Evolutionary conservation across 495 filamentous ascomycete species (phyloP).

Genomic region (Copromyces sp.): DNA sequence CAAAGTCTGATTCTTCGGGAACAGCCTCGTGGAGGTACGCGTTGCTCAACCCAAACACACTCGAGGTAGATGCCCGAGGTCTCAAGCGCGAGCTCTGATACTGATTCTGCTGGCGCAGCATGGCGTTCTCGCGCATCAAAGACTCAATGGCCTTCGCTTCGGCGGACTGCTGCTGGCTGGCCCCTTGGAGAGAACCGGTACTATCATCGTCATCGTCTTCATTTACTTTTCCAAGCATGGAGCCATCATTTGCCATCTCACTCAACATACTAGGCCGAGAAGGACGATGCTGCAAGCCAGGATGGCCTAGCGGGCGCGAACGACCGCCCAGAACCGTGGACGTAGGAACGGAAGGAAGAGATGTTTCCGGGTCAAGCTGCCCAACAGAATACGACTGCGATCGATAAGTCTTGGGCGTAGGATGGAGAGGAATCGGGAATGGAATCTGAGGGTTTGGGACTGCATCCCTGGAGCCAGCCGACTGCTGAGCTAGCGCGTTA

Average conservation of each 20-base stretch:
- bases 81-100: slow-evolving; percentile 50
- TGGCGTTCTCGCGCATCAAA: slow-evolving; percentile 61
- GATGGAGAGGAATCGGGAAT: slow-evolving; percentile 83
- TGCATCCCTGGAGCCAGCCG: slow-evolving; percentile 33
- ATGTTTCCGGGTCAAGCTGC: slow-evolving; percentile 68
- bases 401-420: slow-evolving; percentile 83
- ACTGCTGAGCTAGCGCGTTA: slow-evolving; percentile 32
- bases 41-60: slow-evolving; percentile 43
- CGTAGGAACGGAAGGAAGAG: slow-evolving; percentile 33
- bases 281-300: slow-evolving; percentile 67
- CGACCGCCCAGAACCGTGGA: slow-evolving; percentile 39
- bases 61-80: slow-evolving; percentile 49
- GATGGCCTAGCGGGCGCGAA: slow-evolving; percentile 43
- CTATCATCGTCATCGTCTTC: slow-evolving; percentile 69
- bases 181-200: slow-evolving; percentile 44
- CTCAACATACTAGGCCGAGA: slow-evolving; percentile 81
- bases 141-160: slow-evolving; percentile 61
- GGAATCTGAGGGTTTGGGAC: slow-evolving; percentile 57
- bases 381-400: slow-evolving; percentile 97
- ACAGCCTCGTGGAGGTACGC: slow-evolving; percentile 54
- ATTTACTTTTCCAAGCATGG: slow-evolving; percentile 62
- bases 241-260: slow-evolving; percentile 62
- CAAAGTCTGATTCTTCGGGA: slow-evolving; percentile 61
- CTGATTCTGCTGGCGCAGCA: slow-evolving; percentile 55
- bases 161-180: slow-evolving; percentile 42